Base-by-base conservation (phyloP, 176 grass and related monocot species). In the Phoenix roebelenii region DNA sequence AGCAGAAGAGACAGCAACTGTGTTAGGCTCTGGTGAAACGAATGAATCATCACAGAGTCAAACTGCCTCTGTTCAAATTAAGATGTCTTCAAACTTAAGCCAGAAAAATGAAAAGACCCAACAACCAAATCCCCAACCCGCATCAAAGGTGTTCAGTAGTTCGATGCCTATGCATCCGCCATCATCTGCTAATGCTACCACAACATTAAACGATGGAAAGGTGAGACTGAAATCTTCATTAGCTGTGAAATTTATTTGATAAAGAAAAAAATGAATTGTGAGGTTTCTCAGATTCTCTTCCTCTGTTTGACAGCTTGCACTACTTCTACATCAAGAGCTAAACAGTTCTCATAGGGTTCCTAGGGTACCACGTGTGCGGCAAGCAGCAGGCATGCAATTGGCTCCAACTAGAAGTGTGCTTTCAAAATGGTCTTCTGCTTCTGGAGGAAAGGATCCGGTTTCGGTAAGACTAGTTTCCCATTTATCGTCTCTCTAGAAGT, bases 341-440 rank as follows among this genome's bases (percentile, higher is more conserved):
- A 97, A 97, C 76, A 97, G 87, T 65, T 97, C 92, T 50, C 87
- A 87, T 23, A 97, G 92, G 75, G 92, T 97, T 66, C 92, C 92
- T 18, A 91, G 92, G 83, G 87, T 97, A 30, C 84, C 87, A 66
- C 86, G 92, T 71, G 57, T 85, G 72, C 77, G 82, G 63, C 87
- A 97, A 72, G 68, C 87, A 56, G 50, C 66, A 72, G 76, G 75
- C 67, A 55, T 68, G 50, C 91, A 90, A 50, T 76, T 76, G 30
- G 49, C 70, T 61, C 51, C 76, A 55, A 79, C 28, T 30, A 30
- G 73, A 22, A 70, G 35, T 70, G 65, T 88, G 71, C 75, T 91
- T 50, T 87, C 92, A 68, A 96, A 85, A 68, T 83, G 86, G 35
- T 82, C 86, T 68, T 95, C 89, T 66, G 49, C 56, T 61, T 66